Conservation (phyloP, 2,329 filamentous ascomycete genomes). For the Sarocladium strictum region DNA sequence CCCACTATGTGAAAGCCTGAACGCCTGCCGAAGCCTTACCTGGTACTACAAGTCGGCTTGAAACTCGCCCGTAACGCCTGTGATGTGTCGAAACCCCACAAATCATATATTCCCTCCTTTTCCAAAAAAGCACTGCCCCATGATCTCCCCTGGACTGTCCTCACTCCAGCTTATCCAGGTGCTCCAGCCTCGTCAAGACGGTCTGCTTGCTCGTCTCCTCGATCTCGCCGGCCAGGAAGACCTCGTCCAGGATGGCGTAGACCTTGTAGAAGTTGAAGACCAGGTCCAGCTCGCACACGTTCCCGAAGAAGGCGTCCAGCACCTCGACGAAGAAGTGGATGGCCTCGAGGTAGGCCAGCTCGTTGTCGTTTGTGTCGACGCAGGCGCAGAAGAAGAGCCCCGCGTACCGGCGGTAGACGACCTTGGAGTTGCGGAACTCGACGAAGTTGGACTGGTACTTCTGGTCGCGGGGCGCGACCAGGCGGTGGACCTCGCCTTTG, state of each 20-base stretch:
- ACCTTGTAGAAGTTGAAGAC: constrained; percentile 81
- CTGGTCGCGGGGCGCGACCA: constrained; percentile 94
- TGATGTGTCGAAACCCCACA: not conserved
- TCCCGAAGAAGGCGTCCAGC: constrained; percentile 96
- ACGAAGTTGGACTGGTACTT: constrained; percentile 99
- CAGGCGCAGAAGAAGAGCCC: constrained; percentile 99
- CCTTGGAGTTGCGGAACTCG: constrained; percentile 90
- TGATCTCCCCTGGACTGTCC: not conserved
- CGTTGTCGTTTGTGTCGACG: constrained; percentile 98
- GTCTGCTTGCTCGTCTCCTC: constrained; percentile 99
- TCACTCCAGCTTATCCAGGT: constrained; percentile 91
- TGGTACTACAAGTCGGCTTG: not conserved
- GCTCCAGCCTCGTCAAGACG: constrained; percentile 86
- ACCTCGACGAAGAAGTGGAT: constrained; percentile 99
- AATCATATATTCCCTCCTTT: no score
- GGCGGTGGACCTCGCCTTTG: constrained; percentile 97
- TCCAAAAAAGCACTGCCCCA: not conserved
- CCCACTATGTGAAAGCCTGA: not conserved
- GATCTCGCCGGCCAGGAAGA: constrained; percentile 95
- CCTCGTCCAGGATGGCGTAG: constrained; percentile 96
- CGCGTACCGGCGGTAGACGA: constrained; percentile 95
- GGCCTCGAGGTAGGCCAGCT: constrained; percentile 91
- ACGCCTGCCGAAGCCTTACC: not conserved
- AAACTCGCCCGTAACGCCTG: not conserved
- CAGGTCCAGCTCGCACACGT: constrained; percentile 96